Conservation (phyloP, 495 filamentous ascomycete genomes). For the Penicillium soppii region DNA sequence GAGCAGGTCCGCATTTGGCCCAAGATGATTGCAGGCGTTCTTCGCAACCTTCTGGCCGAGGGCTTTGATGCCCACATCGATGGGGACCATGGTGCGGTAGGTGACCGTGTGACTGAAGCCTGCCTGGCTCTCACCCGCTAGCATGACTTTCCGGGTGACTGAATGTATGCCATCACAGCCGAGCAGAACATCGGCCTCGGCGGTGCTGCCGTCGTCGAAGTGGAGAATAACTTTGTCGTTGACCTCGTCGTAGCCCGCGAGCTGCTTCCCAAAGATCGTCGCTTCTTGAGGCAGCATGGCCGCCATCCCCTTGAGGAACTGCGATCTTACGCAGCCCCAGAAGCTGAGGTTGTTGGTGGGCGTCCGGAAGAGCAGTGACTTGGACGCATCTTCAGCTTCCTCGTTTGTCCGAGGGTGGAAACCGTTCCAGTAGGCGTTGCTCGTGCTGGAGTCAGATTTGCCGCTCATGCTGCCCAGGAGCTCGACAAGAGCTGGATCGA, state of each 20-base stretch:
- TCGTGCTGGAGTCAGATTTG: not conserved
- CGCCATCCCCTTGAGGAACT: not conserved
- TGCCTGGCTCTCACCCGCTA: conserved; percentile 16
- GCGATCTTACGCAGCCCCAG: not conserved
- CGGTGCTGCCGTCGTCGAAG: conserved; percentile 18
- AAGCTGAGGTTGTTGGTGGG: not conserved
- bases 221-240: conserved; percentile 22
- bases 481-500: conserved; percentile 17
- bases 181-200: conserved; percentile 29
- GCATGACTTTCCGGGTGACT: conserved; percentile 35
- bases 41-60: conserved; percentile 7
- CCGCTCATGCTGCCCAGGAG: conserved; percentile 3
- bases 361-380: not conserved
- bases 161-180: conserved; percentile 50
- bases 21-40: conserved; percentile 7
- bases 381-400: not conserved
- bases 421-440: conserved; percentile 8
- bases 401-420: not conserved
- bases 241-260: conserved; percentile 7
- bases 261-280: not conserved
- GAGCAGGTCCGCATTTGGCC: conserved; percentile 16
- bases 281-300: not conserved
- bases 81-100: conserved; percentile 40
- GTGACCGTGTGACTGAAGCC: conserved; percentile 30
- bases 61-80: conserved; percentile 7